Base-by-base conservation (phyloP, 371 early-diverging fungal genomes). In the Apophysomyces elegans region DNA sequence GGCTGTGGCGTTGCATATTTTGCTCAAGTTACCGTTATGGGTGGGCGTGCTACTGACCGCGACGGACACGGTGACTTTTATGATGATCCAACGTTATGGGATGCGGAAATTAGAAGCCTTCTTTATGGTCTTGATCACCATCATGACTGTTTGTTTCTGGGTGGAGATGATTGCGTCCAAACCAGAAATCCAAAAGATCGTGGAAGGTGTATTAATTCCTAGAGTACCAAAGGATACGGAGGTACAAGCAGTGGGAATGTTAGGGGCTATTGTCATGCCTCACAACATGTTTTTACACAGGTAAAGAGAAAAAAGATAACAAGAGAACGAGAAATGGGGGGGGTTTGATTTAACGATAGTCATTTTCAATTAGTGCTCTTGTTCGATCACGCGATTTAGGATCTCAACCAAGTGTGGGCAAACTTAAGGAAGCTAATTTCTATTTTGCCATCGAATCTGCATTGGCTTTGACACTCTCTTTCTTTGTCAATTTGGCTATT, bases 241-340 rank as follows among this genome's bases (percentile, higher is more conserved):
- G 6, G 81, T 88, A 4, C 87, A 88, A 72, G 88, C 90, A 2
- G 88, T 89, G 7, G 91, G 88, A 21, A 87, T 89, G 66, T 64
- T 91, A 39, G 91, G 91, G 6, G 88, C 87, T 18, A 82, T 88
- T 37, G 81, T 91, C 35, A 91, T 91, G 91, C 92, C 92, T 0
- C 92, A 91, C 73, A 91, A 91, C 58, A 78, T 91, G 65, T 91
- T 82, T 62, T 71, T 92, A 58, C 92, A 92, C 66, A 81, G 74
- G 74, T 74, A 66, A 64, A n/a, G 13, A 9, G 64, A 64, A n/a
- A 21, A 9, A 36, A 4, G 45, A 45, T 13, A 13, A 26, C 26
- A 26, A 26, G 26, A 26, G 54, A 35, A 64, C 11, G 21, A 37
- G 12, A 7, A 11, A 46, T 56, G 16, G 0, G 1, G 4, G 8